Base-by-base conservation (phyloP, 2,329 filamentous ascomycete species). In the Zopfia rhizophila region DNA sequence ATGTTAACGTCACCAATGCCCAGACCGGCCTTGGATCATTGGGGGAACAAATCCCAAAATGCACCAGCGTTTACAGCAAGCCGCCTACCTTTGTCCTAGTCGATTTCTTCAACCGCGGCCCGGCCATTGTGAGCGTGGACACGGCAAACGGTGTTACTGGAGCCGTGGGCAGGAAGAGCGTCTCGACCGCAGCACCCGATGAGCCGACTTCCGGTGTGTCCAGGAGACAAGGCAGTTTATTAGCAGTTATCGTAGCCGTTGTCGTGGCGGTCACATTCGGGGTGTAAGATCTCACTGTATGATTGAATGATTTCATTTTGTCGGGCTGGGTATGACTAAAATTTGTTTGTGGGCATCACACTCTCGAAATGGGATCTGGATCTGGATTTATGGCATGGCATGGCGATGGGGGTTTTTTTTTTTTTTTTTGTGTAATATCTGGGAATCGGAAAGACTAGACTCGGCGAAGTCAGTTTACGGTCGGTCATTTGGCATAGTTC, bases 51-150 rank as follows among this genome's bases (percentile, higher is more conserved):
- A 25, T 70, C 1, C 30, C 23, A 3, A 44, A 52, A 3, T 73
- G 82, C 82, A 23, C 66, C 73, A 30, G 68, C 67, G 45, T 92
- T 84, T 93, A 87, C 76, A 79, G 80, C n/a, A 70, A 74, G 19
- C 75, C 79, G 37, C 88, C 90, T n/a, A 85, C 79, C 3, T 92
- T 90, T 59, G 79, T 90, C 14, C 78, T 94, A 7, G 88, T 93
- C 1, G 90, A 95, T 70, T 93, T 91, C 69, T 91, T 86, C 69
- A 86, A 90, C 66, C 78, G 85, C 48, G 89, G 87, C 0, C 84
- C 87, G 0, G 82, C 88, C 22, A 83, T 94, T 42, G 76, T 78
- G 5, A 85, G 86, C 0, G 86, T 88, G 2, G 90, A 94, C 70
- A 87, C 59, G 32, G 72, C 91, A 61, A 95, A 94, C 68, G 75